Evolutionary conservation across 495 filamentous ascomycete genomes (phyloP).

Genomic region (Neurospora pannonica): DNA sequence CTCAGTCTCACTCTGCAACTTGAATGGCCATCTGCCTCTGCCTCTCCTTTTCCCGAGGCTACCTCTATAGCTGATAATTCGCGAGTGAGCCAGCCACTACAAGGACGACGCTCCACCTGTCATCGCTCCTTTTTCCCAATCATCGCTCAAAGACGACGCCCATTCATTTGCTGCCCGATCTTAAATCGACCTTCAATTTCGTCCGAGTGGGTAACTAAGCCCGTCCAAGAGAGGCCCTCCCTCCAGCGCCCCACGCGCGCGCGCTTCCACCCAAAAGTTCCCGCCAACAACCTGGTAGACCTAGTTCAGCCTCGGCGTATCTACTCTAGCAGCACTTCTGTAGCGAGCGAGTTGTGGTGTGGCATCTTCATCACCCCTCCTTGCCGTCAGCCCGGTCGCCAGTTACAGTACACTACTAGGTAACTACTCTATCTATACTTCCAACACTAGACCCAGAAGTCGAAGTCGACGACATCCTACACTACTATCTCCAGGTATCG

Average conservation of each 20-base stretch:
- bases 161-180: neutral
- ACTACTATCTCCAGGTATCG: neutral
- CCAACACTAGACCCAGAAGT: neutral
- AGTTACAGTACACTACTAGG: neutral
- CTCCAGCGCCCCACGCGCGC: neutral
- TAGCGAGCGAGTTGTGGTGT: neutral
- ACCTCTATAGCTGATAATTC: neutral
- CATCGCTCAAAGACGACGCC: neutral
- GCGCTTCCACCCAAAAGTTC: neutral
- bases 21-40: neutral
- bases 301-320: neutral
- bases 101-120: neutral
- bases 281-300: neutral
- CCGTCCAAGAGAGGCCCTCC: neutral
- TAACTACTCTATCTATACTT: neutral
- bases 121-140: neutral
- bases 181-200: neutral
- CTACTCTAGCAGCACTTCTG: neutral
- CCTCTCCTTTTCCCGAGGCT: neutral
- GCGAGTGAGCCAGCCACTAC: neutral
- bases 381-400: neutral
- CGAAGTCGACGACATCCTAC: neutral
- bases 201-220: neutral
- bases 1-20: neutral
- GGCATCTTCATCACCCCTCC: neutral